Base-by-base conservation (phyloP, 306 rosid genomes). In the Abrus precatorius region DNA sequence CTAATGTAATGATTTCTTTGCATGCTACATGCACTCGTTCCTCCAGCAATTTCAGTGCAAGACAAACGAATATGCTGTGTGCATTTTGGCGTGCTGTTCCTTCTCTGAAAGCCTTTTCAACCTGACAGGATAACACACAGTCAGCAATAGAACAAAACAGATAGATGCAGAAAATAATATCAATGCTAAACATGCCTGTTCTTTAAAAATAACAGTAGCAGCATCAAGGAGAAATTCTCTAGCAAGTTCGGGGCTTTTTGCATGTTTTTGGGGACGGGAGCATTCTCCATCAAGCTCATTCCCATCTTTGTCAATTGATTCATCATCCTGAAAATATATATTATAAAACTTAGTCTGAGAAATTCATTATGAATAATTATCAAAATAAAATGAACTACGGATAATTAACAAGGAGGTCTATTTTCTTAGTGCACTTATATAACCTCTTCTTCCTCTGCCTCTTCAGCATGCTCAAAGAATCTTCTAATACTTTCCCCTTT, bases 81-180 rank as follows among this genome's bases (percentile, higher is more conserved):
- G 99, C 98, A 91, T 96, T 96, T 93, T 96, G 99, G 83, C 99
- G 99, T 6, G 99, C 98, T 54, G 99, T 96, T 81, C 99, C 99
- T 92, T 96, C 99, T 87, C 98, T 87, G 83, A 96, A 96, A 43
- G 99, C 98, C 81, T 96, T 96, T 81, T 96, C 99, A 81, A 96
- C 98, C 99, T 96, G 91, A 84, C 86, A 84, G 75, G 76, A 80
- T 69, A 77, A 60, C 52, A 69, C 32, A 74, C 6, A 57, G 75
- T 86, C 76, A 88, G 72, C 65, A 7, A 65, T 43, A 29, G 69
- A 81, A 73, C 80, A 80, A 66, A n/a, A 80, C 34, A 64, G 43
- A 49, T 33, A 48, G 29, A 56, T 41, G 48, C 48, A 59, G 36
- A 67, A 76, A 33, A 72, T 27, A 40, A 73, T 74, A 70, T n/a